Evolutionary conservation across 208 protist genomes (phyloP).

Genomic region (Acanthamoeba sp.): DNA sequence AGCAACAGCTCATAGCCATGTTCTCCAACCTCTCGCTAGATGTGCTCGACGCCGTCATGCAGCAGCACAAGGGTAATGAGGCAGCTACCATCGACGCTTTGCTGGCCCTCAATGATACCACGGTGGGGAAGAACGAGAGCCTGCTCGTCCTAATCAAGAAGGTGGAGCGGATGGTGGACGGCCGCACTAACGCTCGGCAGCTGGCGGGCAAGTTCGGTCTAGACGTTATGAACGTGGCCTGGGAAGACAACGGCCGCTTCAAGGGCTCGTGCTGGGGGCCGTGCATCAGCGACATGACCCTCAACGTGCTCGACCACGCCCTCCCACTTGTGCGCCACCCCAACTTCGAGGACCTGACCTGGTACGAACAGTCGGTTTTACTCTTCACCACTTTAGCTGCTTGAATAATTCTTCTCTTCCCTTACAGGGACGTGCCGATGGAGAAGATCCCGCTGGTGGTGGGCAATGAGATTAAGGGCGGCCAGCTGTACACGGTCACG

Average conservation of each 20-base stretch:
- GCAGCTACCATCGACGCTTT: slow-evolving; percentile 32
- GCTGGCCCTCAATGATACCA: slow-evolving; percentile 32
- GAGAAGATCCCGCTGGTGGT: slow-evolving; percentile 78
- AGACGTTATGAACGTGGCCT: slow-evolving; percentile 31
- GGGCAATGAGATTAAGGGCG: slow-evolving; percentile 65
- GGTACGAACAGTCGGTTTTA: neutral
- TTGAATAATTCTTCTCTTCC: neutral
- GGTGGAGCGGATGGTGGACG: slow-evolving; percentile 50
- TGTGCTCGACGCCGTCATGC: neutral
- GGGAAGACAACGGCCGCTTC: slow-evolving; percentile 63
- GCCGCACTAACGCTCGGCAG: neutral
- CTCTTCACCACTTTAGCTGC: neutral
- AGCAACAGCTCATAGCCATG: slow-evolving; percentile 41
- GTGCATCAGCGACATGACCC: slow-evolving; percentile 78
- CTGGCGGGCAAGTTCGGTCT: slow-evolving; percentile 57
- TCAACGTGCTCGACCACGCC: slow-evolving; percentile 54
- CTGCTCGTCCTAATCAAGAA: slow-evolving; percentile 3
- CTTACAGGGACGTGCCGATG: slow-evolving; percentile 74
- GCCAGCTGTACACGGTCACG: slow-evolving; percentile 69
- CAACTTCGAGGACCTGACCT: slow-evolving; percentile 76
- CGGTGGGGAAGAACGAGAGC: neutral
- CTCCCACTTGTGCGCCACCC: slow-evolving; percentile 69
- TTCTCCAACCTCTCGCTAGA: slow-evolving; percentile 39
- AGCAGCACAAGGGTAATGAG: neutral
- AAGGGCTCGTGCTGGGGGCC: slow-evolving; percentile 74